A percentile compares a stretch with the other conserved stretches of the same genome.
Evolutionary conservation across 306 rosid genomes (phyloP).

Genomic region (Fragaria iinumae): DNA sequence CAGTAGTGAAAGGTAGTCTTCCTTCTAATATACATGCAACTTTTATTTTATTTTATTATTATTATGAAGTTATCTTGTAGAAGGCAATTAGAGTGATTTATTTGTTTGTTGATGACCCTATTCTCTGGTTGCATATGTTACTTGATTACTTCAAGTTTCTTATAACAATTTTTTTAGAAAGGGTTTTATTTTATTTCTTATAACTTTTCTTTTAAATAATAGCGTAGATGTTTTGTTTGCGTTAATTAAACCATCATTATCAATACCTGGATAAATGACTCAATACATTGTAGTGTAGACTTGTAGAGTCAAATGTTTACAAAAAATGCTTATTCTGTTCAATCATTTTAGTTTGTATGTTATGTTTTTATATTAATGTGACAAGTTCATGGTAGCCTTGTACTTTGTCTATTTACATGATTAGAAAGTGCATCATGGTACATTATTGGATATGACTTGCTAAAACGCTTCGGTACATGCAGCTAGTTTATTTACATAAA

Average conservation of each 20-base stretch:
- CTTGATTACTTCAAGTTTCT: too few species aligned
- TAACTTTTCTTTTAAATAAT: too few species aligned
- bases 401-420: not conserved
- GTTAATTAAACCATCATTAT: not conserved
- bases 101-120: too few species aligned
- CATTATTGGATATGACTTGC: not conserved
- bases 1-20: constrained; percentile 45
- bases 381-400: not conserved
- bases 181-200: too few species aligned
- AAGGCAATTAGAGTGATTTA: not conserved
- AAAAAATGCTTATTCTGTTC: not conserved
- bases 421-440: not conserved
- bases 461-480: not conserved
- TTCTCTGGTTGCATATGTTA: too few species aligned
- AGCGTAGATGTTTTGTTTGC: not conserved
- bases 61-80: not conserved
- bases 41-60: not conserved
- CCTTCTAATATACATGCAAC: not conserved
- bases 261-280: not conserved
- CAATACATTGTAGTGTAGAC: not conserved
- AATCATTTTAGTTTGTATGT: not conserved
- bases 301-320: not conserved
- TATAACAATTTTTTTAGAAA: too few species aligned
- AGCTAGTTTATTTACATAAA: not conserved
- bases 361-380: not conserved